Base-by-base conservation (phyloP, 805 yeast species). In the Phaffomyces thermotolerans region DNA sequence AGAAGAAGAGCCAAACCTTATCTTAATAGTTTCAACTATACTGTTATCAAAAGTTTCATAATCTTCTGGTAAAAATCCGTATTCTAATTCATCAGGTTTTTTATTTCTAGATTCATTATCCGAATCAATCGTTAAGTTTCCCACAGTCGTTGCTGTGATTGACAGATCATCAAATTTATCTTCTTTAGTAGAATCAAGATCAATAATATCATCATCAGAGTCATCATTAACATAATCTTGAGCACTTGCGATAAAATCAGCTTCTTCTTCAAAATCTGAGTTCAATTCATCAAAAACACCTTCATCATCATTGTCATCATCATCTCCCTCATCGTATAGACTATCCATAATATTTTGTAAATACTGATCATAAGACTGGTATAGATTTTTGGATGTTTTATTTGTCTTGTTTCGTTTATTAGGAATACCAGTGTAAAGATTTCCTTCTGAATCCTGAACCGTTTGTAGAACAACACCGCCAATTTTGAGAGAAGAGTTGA, bases 21-120 rank as follows among this genome's bases (percentile, higher is more conserved):
- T 67, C 47, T 79, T 78, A 13, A 72, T 66, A 2, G 80, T 69
- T 9, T 66, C 62, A 8, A 81, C 60, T 24, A 68, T 63, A 0
- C 78, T 68, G 4, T 73, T 66, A 56, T 81, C 84, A 52, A 79
- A 75, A 0, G 65, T 50, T 29, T 72, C 76, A 49, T 70, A 79
- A 57, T 82, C 90, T 53, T 80, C 86, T 14, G 79, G 79, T 2
- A 75, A 56, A 48, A 74, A 76, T 0, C 90, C 90, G 59, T 77
- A 82, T 47, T 78, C 84, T 3, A 80, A 79, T n/a, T 50, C 58
- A 1, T 32, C 35, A 25, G 45, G 47, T 9, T 44, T 47, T 17
- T 39, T 41, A 6, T 39, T 29, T 20, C 43, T 45, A 14, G 13
- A 6, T 7, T 34, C 37, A 25, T 34, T 20, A 25, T 27, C 43